These are phyloP conservation scores for Juglanconis sp. DNA, from an alignment of 2,329 filamentous ascomycete species.

Conservation along the genomic window DNA sequence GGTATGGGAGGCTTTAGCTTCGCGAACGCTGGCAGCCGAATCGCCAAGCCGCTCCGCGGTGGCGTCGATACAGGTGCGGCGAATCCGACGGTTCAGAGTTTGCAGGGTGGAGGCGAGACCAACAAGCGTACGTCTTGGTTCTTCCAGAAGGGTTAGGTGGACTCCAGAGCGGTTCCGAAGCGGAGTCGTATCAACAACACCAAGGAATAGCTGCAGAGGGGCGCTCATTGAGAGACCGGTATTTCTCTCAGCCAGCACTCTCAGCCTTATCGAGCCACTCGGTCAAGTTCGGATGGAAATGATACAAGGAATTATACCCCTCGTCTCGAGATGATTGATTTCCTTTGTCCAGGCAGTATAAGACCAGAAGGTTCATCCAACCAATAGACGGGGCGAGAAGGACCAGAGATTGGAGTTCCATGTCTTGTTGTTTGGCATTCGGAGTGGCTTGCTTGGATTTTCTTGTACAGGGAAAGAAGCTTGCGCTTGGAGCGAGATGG, in stretches of 20 bases:
- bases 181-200: not conserved
- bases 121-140: slow-evolving; percentile 73
- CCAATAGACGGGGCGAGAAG: slow-evolving; percentile 10
- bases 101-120: slow-evolving; percentile 51
- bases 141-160: slow-evolving; percentile 56
- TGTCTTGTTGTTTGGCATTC: not conserved
- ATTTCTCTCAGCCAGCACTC: not conserved
- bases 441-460: slow-evolving; percentile 14
- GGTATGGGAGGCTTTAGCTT: slow-evolving; percentile 68
- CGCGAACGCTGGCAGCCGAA: slow-evolving; percentile 59
- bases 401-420: slow-evolving; percentile 1
- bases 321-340: slow-evolving; percentile 9
- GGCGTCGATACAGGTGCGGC: slow-evolving; percentile 47
- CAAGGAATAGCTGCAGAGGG: not conserved
- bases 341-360: slow-evolving; percentile 13
- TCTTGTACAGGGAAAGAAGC: not conserved
- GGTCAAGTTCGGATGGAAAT: not conserved
- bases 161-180: not conserved
- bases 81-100: slow-evolving; percentile 55
- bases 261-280: slow-evolving; percentile 4
- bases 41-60: slow-evolving; percentile 66
- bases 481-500: not conserved
- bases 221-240: slow-evolving; percentile 1
- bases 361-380: slow-evolving; percentile 6
- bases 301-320: slow-evolving; percentile 15